phyloP scores from a whole-genome alignment of 306 rosid genomes.

The Cicer bijugum region DNA sequence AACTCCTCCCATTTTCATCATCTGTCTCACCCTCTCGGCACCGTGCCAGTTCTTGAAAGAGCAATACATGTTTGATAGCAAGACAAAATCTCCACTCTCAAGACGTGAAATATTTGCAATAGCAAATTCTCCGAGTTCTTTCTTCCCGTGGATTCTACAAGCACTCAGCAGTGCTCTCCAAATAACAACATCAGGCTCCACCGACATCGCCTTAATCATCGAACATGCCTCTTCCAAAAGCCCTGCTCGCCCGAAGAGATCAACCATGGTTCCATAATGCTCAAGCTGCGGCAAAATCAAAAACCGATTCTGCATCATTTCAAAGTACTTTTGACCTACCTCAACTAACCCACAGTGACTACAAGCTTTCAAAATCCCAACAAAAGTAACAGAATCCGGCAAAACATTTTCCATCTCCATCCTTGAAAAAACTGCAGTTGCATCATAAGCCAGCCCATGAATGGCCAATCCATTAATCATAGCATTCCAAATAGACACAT shows the following conservation, averaged over 20 bases:
- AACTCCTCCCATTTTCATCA: constrained; percentile 62
- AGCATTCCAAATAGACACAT: constrained; percentile 76
- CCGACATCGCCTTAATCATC: constrained; percentile 57
- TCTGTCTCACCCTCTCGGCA: constrained; percentile 66
- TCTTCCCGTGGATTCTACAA: constrained; percentile 60
- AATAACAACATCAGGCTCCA: constrained; percentile 72
- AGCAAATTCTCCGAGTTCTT: constrained; percentile 66
- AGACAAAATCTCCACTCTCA: constrained; percentile 71
- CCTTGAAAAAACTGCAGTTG: constrained; percentile 53
- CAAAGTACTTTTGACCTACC: constrained; percentile 61
- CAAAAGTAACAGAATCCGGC: constrained; percentile 68
- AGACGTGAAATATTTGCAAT: constrained; percentile 59
- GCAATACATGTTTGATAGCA: constrained; percentile 75
- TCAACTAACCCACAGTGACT: constrained; percentile 70
- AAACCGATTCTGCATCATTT: constrained; percentile 57
- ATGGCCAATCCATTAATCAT: constrained; percentile 73
- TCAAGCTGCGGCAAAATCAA: constrained; percentile 64
- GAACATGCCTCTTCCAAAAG: constrained; percentile 62
- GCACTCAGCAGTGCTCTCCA: constrained; percentile 78
- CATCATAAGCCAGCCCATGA: constrained; percentile 71
- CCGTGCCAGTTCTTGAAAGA: constrained; percentile 66
- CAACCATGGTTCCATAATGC: constrained; percentile 80
- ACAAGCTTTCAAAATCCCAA: constrained; percentile 71
- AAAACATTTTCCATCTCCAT: constrained; percentile 60
- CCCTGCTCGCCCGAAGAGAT: constrained; percentile 73